phyloP scores from a whole-genome alignment of 495 filamentous ascomycete species.

The Rhypophila decipiens region DNA sequence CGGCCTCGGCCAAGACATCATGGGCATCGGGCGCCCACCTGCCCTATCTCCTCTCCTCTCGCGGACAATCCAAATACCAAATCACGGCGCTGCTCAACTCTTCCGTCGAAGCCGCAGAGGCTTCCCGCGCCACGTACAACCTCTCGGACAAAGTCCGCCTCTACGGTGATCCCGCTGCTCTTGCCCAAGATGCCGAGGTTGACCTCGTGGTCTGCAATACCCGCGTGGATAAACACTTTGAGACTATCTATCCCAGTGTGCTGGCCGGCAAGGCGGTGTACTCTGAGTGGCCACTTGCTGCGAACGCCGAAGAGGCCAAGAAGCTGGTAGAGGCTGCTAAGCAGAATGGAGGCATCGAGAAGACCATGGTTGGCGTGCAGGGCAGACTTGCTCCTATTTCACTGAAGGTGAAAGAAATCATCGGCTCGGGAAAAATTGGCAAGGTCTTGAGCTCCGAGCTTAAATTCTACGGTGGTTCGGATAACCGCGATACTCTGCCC shows the following conservation, averaged over 20 bases:
- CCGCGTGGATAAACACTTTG: slow-evolving; percentile 48
- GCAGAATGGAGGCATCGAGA: slow-evolving; percentile 22
- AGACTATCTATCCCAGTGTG: slow-evolving; percentile 33
- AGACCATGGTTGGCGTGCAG: slow-evolving; percentile 49
- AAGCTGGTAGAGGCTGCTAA: slow-evolving; percentile 37
- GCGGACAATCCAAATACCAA: slow-evolving; percentile 37
- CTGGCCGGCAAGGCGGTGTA: slow-evolving; percentile 52
- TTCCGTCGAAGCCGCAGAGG: slow-evolving; percentile 38
- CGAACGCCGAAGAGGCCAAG: slow-evolving; percentile 26
- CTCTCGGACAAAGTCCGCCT: slow-evolving; percentile 38
- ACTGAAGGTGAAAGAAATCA: slow-evolving; percentile 38
- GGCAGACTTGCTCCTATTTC: slow-evolving; percentile 37
- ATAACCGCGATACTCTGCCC: slow-evolving; percentile 23
- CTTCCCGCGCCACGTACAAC: slow-evolving; percentile 40
- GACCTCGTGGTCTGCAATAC: slow-evolving; percentile 54
- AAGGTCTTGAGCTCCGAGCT: slow-evolving; percentile 48
- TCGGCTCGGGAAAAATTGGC: slow-evolving; percentile 45
- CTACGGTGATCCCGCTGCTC: slow-evolving; percentile 45
- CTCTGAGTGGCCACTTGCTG: slow-evolving; percentile 53
- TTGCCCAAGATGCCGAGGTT: slow-evolving; percentile 42
- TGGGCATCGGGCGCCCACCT: slow-evolving; percentile 55
- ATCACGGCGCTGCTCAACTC: slow-evolving; percentile 58
- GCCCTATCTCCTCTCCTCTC: slow-evolving; percentile 43
- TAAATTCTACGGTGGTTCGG: slow-evolving; percentile 29
- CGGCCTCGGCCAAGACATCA: slow-evolving; percentile 37